Conservation (phyloP, 805 yeast species). For the Teunomyces pallodes region DNA sequence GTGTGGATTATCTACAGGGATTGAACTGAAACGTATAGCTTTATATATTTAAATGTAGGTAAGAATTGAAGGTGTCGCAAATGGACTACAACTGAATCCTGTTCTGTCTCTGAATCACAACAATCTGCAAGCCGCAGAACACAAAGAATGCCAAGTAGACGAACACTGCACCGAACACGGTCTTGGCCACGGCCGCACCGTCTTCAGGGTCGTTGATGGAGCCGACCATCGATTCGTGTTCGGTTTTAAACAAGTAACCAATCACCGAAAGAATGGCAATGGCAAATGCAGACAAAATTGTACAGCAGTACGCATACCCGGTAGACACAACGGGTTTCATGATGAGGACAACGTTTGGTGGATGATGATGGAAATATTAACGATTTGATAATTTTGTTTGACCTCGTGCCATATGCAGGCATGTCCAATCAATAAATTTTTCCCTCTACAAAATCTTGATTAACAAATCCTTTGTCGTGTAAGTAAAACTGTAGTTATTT, state of each 20-base stretch:
- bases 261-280: slow-evolving; percentile 81
- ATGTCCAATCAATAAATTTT: not conserved
- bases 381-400: not conserved
- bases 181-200: slow-evolving; percentile 89
- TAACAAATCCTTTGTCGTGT: not conserved
- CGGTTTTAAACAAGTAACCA: slow-evolving; percentile 75
- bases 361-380: not conserved
- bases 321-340: slow-evolving; percentile 52
- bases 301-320: slow-evolving; percentile 92
- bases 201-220: slow-evolving; percentile 87
- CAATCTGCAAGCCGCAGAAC: slow-evolving; percentile 87
- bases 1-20: not conserved
- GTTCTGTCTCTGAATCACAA: slow-evolving; percentile 58
- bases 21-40: too few relatives aligned
- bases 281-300: slow-evolving; percentile 89
- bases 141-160: slow-evolving; percentile 77
- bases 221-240: slow-evolving; percentile 91
- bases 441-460: too few relatives aligned
- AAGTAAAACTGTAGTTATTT: not conserved
- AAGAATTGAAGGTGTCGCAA: not conserved
- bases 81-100: slow-evolving; percentile 48
- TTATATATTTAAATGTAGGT: not conserved
- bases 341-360: not conserved
- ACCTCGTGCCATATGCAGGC: not conserved
- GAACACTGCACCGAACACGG: slow-evolving; percentile 84